Conservation (phyloP, 2,329 filamentous ascomycete genomes). For the Cladophialophora exuberans region DNA sequence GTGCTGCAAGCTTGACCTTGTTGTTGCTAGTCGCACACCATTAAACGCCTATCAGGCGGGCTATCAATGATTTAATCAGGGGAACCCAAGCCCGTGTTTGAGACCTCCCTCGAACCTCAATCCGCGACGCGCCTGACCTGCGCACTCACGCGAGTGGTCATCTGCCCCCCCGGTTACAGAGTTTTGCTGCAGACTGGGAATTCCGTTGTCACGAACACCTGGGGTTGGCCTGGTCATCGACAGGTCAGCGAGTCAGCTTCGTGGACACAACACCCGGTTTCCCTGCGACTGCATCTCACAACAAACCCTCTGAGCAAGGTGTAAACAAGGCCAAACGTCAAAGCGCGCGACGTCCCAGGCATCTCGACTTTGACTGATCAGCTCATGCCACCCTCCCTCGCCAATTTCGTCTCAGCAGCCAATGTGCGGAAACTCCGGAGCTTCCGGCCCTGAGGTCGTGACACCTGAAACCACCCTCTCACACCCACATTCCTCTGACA, state of each 20-base stretch:
- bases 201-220: slow-evolving; percentile 16
- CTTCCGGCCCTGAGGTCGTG: slow-evolving; percentile 15
- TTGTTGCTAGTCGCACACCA: slow-evolving; percentile 16
- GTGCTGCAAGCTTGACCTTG: slow-evolving; percentile 7
- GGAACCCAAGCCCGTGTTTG: slow-evolving; percentile 12
- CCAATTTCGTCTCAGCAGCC: slow-evolving; percentile 9
- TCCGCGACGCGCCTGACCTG: slow-evolving; percentile 22
- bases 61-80: slow-evolving; percentile 7
- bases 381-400: slow-evolving; percentile 7
- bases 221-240: not conserved
- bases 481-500: slow-evolving; percentile 9
- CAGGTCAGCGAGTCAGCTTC: not conserved
- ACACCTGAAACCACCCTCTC: slow-evolving; percentile 27
- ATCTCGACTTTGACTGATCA: slow-evolving; percentile 1
- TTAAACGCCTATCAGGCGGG: slow-evolving; percentile 21
- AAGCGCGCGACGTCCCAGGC: not conserved
- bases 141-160: slow-evolving; percentile 19
- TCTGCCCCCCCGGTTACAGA: slow-evolving; percentile 5
- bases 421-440: slow-evolving; percentile 80
- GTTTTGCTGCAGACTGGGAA: too few relatives aligned
- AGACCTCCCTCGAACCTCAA: slow-evolving; percentile 7
- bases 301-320: slow-evolving; percentile 4
- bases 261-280: slow-evolving; percentile 6
- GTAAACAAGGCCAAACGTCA: slow-evolving; percentile 10
- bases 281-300: slow-evolving; percentile 3